Evolutionary conservation across 169 alveolate species (phyloP).

Genomic region (Sarcocystis neurona): DNA sequence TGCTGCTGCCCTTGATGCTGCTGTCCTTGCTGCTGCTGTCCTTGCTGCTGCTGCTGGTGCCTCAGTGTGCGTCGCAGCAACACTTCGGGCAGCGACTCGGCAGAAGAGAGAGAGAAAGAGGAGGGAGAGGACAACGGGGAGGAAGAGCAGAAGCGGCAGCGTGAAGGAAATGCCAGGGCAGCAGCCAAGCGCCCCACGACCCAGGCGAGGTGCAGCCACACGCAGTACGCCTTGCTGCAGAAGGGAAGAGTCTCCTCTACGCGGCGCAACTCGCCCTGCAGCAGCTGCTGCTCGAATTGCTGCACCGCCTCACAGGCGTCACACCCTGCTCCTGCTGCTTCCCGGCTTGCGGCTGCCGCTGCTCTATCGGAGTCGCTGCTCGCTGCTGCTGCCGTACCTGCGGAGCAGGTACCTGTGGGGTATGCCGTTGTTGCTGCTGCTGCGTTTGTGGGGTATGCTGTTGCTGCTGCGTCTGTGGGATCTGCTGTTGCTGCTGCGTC

Average conservation of each 20-base stretch:
- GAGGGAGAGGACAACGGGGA: not conserved
- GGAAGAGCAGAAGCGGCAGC: not conserved
- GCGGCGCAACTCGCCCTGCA: not conserved
- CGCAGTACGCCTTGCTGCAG: slow-evolving; percentile 44
- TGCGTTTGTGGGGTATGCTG: no score
- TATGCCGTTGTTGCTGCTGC: no score
- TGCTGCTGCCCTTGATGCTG: not conserved
- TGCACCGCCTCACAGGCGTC: not conserved
- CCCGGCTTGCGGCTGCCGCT: not conserved
- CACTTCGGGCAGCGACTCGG: not conserved
- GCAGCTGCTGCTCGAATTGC: not conserved
- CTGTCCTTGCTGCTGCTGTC: not conserved
- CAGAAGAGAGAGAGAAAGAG: not conserved
- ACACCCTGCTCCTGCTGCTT: not conserved
- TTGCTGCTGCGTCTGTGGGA: no score
- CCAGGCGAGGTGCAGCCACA: slow-evolving; percentile 54
- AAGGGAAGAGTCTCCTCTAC: not conserved
- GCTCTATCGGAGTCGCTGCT: not conserved
- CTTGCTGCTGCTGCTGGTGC: slow-evolving; percentile 13
- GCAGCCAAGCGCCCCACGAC: not conserved
- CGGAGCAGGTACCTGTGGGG: no score
- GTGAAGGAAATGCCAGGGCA: not conserved
- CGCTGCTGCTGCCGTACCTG: not conserved
- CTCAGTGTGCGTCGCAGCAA: not conserved
- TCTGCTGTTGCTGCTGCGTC: no score